phyloP scores from a whole-genome alignment of 83 land plant genomes.

The Larix sibirica region DNA sequence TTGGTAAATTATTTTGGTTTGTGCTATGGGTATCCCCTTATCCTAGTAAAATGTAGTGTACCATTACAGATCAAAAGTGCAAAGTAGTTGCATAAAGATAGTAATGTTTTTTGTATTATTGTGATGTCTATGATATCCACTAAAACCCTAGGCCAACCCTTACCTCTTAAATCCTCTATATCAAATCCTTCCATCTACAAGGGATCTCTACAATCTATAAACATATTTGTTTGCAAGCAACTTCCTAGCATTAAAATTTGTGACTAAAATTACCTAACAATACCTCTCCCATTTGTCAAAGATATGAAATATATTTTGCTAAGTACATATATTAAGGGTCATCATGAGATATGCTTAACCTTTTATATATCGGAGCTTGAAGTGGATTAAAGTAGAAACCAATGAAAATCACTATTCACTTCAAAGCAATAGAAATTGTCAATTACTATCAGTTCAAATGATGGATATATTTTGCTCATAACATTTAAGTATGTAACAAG shows the following conservation, averaged over 20 bases:
- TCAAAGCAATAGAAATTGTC: not conserved
- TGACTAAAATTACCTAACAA: not conserved
- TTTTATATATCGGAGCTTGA: not conserved
- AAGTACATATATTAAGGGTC: not conserved
- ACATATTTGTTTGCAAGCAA: not conserved
- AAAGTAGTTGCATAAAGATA: not conserved
- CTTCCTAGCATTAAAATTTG: not conserved
- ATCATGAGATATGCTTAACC: not conserved
- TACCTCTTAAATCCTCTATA: not conserved
- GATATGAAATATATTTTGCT: not conserved
- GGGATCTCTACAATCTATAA: not conserved
- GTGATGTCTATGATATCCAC: not conserved
- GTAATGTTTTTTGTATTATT: not conserved
- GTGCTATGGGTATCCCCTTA: not conserved
- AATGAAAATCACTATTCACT: not conserved
- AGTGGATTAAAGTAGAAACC: not conserved
- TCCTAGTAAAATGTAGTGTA: not conserved
- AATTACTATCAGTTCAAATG: not conserved
- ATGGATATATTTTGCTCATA: not conserved
- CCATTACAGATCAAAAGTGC: not conserved
- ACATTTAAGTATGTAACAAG: not conserved
- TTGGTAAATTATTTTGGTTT: not conserved
- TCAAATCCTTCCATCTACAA: not conserved
- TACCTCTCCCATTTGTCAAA: not conserved
- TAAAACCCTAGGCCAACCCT: not conserved